A percentile compares a stretch with the other conserved stretches of the same genome.
Conservation (phyloP, 2,329 filamentous ascomycete genomes). For the Neobulgaria alba region DNA sequence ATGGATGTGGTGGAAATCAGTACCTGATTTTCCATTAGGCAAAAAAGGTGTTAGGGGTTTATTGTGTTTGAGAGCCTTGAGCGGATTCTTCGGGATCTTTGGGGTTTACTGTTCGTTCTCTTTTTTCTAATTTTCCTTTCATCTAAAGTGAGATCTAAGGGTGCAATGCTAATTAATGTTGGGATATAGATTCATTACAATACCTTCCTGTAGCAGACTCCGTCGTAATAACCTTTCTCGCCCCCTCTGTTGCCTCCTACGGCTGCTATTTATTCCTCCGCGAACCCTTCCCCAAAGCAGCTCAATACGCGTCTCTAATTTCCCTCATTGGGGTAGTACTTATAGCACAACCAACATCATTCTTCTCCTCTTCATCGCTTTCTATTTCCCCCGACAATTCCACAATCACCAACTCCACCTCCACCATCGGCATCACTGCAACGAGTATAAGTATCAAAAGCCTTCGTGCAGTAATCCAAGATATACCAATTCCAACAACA, state of each 20-base stretch:
- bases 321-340: slow-evolving; percentile 74
- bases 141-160: neutral
- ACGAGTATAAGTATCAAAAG: no score
- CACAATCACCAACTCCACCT: slow-evolving; percentile 4
- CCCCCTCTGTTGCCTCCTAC: slow-evolving; percentile 71
- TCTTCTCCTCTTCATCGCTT: slow-evolving; percentile 15
- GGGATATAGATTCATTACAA: slow-evolving; percentile 47
- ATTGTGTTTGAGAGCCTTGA: slow-evolving; percentile 58
- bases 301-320: slow-evolving; percentile 67
- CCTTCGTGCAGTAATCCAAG: neutral
- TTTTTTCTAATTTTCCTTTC: neutral
- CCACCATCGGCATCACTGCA: no score
- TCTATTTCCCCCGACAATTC: neutral
- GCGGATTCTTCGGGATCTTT: slow-evolving; percentile 71
- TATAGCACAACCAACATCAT: slow-evolving; percentile 56
- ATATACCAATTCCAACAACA: slow-evolving; percentile 30
- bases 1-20: slow-evolving; percentile 66
- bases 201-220: slow-evolving; percentile 82
- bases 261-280: slow-evolving; percentile 65
- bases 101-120: slow-evolving; percentile 38
- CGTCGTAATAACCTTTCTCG: slow-evolving; percentile 81
- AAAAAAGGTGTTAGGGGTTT: slow-evolving; percentile 56
- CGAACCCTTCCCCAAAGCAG: slow-evolving; percentile 69
- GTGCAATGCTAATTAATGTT: slow-evolving; percentile 3
- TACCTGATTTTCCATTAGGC: slow-evolving; percentile 64